Evolutionary conservation across 805 yeast genomes (phyloP).

Genomic region (Wickerhamomyces canadensis): DNA sequence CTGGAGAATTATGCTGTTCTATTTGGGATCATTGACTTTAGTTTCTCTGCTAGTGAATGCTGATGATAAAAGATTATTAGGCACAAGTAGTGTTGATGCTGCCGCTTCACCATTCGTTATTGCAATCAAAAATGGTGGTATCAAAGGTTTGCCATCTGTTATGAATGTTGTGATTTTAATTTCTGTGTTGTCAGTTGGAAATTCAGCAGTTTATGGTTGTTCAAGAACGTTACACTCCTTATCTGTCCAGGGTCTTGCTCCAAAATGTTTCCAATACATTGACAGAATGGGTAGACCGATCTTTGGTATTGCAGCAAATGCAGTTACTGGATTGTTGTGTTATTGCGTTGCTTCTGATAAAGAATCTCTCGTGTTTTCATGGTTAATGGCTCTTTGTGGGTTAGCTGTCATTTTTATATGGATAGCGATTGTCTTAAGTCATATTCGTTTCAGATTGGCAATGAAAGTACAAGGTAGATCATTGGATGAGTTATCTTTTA

Average conservation of each 20-base stretch:
- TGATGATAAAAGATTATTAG: slow-evolving; percentile 30
- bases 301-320: slow-evolving; percentile 36
- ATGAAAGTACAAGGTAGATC: slow-evolving; percentile 36
- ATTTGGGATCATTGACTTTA: slow-evolving; percentile 38
- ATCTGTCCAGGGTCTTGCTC: slow-evolving; percentile 41
- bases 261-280: slow-evolving; percentile 35
- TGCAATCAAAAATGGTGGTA: slow-evolving; percentile 34
- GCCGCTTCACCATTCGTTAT: slow-evolving; percentile 45
- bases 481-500: slow-evolving; percentile 35
- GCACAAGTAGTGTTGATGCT: slow-evolving; percentile 25
- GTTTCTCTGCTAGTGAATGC: slow-evolving; percentile 45
- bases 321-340: slow-evolving; percentile 36
- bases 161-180: slow-evolving; percentile 37
- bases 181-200: slow-evolving; percentile 41
- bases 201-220: slow-evolving; percentile 52
- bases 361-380: slow-evolving; percentile 36
- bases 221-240: slow-evolving; percentile 47
- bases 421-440: slow-evolving; percentile 40
- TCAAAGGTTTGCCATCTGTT: slow-evolving; percentile 32
- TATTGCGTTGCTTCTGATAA: slow-evolving; percentile 39
- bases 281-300: slow-evolving; percentile 48
- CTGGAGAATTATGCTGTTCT: slow-evolving; percentile 48
- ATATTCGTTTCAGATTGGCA: slow-evolving; percentile 41
- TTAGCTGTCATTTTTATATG: slow-evolving; percentile 44
- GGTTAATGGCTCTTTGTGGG: slow-evolving; percentile 47